Evolutionary conservation across 2,329 filamentous ascomycete genomes (phyloP).

Genomic region (Cyphellophora europaea): DNA sequence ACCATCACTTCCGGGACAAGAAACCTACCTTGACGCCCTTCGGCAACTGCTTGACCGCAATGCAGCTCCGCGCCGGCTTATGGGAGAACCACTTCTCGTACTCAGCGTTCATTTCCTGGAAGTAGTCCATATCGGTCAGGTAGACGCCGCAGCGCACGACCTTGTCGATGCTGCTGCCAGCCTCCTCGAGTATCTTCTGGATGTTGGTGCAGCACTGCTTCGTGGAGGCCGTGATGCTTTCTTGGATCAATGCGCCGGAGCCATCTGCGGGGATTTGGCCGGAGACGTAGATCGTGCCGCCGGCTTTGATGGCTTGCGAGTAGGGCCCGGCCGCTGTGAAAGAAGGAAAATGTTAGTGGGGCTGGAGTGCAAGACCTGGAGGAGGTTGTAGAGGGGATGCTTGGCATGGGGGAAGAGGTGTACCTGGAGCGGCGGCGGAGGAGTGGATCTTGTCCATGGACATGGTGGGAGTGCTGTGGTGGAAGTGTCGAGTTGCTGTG

Average conservation of each 20-base stretch:
- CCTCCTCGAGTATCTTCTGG: slow-evolving; percentile 70
- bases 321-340: slow-evolving; percentile 18
- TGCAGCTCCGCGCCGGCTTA: slow-evolving; percentile 55
- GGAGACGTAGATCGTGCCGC: slow-evolving; percentile 60
- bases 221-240: slow-evolving; percentile 60
- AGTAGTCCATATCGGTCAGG: slow-evolving; percentile 83
- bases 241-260: slow-evolving; percentile 50
- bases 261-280: slow-evolving; percentile 68
- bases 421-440: too few relatives aligned
- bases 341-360: slow-evolving; percentile 1
- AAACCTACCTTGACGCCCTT: slow-evolving; percentile 42
- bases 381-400: neutral
- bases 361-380: neutral
- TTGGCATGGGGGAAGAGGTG: too few relatives aligned
- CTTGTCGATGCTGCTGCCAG: slow-evolving; percentile 66
- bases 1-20: neutral
- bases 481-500: too few relatives aligned
- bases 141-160: slow-evolving; percentile 90
- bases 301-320: slow-evolving; percentile 56
- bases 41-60: slow-evolving; percentile 54
- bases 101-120: slow-evolving; percentile 67
- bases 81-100: slow-evolving; percentile 62
- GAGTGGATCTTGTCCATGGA: too few relatives aligned
- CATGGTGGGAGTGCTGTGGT: too few relatives aligned
- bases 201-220: slow-evolving; percentile 69